These are phyloP conservation scores for Cryptococcus sp. DNA, from an alignment of 1,284 basidiomycete species.

Conservation along the genomic window DNA sequence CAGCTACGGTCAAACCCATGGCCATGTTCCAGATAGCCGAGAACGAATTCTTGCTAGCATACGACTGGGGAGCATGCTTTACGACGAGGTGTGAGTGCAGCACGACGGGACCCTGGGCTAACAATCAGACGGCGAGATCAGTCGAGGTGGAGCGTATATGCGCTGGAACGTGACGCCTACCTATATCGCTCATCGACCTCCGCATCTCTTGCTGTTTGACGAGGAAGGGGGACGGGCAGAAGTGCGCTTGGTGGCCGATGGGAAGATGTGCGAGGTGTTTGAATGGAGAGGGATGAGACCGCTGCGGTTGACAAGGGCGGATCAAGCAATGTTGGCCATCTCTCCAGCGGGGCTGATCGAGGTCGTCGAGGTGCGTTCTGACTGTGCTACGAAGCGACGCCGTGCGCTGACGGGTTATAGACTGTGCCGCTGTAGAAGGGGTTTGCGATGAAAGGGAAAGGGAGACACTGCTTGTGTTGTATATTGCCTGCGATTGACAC, in stretches of 20 bases:
- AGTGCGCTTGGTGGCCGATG: constrained; percentile 24
- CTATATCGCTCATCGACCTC: constrained; percentile 22
- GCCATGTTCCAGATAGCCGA: constrained; percentile 34
- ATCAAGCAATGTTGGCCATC: constrained; percentile 20
- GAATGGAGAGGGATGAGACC: constrained; percentile 24
- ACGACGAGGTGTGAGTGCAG: constrained; percentile 29
- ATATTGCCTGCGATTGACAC: too few species aligned
- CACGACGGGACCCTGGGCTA: not conserved
- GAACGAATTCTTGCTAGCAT: constrained; percentile 34
- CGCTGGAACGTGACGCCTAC: constrained; percentile 32
- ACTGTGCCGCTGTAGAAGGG: not conserved
- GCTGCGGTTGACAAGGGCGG: constrained; percentile 11
- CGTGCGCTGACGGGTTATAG: not conserved
- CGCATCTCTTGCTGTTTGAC: constrained; percentile 31
- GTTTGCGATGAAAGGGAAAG: not conserved
- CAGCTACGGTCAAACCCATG: constrained; percentile 16
- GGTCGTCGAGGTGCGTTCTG: constrained; percentile 26
- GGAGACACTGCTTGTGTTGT: too few species aligned
- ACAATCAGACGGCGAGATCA: constrained; percentile 28
- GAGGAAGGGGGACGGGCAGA: constrained; percentile 22
- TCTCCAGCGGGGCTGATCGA: constrained; percentile 20
- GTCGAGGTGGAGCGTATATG: constrained; percentile 20
- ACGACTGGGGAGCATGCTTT: constrained; percentile 35
- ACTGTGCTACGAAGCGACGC: not conserved
- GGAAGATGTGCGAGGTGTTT: constrained; percentile 32